Percentiles rank a stretch among this genome's conserved stretches.
Conservation (phyloP, 805 yeast genomes). For the Wickerhamiella lipophila region DNA sequence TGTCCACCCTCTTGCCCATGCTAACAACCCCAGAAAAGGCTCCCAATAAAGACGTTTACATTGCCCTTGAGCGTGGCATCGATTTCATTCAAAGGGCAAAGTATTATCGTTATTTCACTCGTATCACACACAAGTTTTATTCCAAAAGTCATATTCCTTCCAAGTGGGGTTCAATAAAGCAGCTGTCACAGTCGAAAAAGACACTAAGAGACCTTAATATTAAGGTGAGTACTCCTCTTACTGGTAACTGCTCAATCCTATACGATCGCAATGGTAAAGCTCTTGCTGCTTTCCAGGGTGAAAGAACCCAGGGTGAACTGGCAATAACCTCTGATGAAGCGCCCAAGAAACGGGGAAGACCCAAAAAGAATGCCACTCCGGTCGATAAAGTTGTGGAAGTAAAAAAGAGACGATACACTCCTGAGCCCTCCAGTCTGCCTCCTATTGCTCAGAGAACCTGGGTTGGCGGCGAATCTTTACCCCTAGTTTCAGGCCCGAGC, state of each 20-base stretch:
- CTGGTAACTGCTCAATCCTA: slow-evolving; percentile 14
- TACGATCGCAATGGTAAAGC: background rate
- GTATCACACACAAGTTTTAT: background rate
- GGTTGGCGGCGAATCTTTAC: background rate
- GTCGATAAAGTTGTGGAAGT: background rate
- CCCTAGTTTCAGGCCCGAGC: background rate
- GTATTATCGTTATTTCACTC: slow-evolving; percentile 52
- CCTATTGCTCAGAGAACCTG: background rate
- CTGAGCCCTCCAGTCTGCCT: background rate
- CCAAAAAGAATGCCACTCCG: background rate
- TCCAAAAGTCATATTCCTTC: background rate
- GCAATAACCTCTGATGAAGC: background rate
- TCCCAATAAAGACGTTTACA: slow-evolving; percentile 24
- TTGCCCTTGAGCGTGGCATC: slow-evolving; percentile 43
- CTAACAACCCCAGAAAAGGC: slow-evolving; percentile 28
- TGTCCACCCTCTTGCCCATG: slow-evolving; percentile 39
- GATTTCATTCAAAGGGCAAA: slow-evolving; percentile 66
- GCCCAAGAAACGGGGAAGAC: slow-evolving; percentile 7
- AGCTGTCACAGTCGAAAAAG: background rate
- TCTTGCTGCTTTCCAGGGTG: slow-evolving; percentile 5
- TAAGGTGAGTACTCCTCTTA: background rate
- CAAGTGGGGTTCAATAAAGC: slow-evolving; percentile 24
- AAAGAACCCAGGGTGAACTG: background rate
- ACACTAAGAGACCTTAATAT: slow-evolving; percentile 11
- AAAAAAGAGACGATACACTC: background rate